phyloP scores from a whole-genome alignment of 106 monocot genomes.

The Cymbidium sinense region DNA sequence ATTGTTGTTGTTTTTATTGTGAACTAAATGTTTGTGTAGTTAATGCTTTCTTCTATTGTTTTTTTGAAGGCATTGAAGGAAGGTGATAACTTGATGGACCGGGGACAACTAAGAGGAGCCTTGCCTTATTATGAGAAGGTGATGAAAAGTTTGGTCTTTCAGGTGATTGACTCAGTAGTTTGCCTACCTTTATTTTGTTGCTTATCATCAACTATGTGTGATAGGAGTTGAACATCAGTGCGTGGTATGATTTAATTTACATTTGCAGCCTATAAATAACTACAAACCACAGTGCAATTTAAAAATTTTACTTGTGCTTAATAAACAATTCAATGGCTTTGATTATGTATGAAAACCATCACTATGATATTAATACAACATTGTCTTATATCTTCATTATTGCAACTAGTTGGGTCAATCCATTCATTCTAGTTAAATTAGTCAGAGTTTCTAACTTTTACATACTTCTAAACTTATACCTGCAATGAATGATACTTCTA shows the following conservation, averaged over 20 bases:
- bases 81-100: slow-evolving; percentile 77
- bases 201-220: background rate
- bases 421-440: background rate
- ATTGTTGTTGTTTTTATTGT: too few species aligned
- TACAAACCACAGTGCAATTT: background rate
- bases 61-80: slow-evolving; percentile 63
- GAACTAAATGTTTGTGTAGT: background rate
- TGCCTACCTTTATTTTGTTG: background rate
- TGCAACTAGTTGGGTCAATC: background rate
- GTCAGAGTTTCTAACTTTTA: too few species aligned
- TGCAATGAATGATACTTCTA: too few species aligned
- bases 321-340: background rate
- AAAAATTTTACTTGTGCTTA: background rate
- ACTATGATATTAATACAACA: background rate
- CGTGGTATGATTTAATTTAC: background rate
- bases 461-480: too few species aligned
- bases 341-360: background rate
- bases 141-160: slow-evolving; percentile 59
- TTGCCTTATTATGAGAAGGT: slow-evolving; percentile 82
- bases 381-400: background rate
- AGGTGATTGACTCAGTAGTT: slow-evolving; percentile 38
- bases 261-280: background rate
- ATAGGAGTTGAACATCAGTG: background rate
- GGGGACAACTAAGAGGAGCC: slow-evolving; percentile 72
- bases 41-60: background rate